phyloP scores from a whole-genome alignment of 257 asterid species.

The Nicotiana otophora region DNA sequence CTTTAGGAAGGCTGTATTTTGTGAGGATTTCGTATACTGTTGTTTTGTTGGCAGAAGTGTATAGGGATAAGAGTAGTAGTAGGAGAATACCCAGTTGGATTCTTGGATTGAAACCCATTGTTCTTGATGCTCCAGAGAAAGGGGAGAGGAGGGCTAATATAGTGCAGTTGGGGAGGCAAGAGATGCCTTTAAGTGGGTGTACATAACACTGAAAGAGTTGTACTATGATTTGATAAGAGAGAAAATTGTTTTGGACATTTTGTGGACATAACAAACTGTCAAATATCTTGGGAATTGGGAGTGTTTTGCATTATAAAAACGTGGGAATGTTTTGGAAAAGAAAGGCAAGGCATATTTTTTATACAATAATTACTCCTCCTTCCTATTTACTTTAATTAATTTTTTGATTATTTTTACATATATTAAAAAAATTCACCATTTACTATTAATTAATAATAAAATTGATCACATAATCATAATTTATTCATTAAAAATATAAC shows the following conservation, averaged over 20 bases:
- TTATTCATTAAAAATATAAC: no score
- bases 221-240: neutral
- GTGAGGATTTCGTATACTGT: conserved; percentile 65
- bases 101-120: neutral
- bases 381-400: no score
- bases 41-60: neutral
- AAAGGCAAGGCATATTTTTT: neutral
- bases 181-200: neutral
- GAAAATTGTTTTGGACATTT: neutral
- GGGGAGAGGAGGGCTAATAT: neutral
- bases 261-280: neutral
- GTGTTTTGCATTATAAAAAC: neutral
- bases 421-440: no score
- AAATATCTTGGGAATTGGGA: neutral
- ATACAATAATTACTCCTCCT: no score
- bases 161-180: neutral
- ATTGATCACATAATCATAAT: no score
- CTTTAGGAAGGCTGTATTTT: conserved; percentile 67
- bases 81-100: neutral
- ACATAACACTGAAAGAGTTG: neutral
- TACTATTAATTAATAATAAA: no score
- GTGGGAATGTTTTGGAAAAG: neutral
- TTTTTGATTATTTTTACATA: no score
- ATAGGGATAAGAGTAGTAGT: neutral
- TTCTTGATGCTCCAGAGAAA: neutral